Percentiles rank a stretch among this genome's conserved stretches.
Evolutionary conservation across 2,329 filamentous ascomycete species (phyloP).

Genomic region (Davidsoniella virescens): DNA sequence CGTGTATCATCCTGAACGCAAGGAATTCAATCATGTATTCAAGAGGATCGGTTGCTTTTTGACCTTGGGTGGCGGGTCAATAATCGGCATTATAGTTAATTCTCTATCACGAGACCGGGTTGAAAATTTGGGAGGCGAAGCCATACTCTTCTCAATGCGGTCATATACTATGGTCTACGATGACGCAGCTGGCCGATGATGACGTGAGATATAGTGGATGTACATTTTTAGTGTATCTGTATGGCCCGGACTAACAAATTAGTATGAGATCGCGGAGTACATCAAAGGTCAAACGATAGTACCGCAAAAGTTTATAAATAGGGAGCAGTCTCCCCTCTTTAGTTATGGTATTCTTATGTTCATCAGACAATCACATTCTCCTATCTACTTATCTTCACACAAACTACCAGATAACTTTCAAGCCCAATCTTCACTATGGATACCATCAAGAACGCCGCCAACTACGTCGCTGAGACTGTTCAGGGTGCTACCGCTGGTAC

Average conservation of each 20-base stretch:
- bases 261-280: too few species aligned
- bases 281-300: too few species aligned
- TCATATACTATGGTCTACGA: not conserved
- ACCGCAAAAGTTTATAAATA: constrained; percentile 1
- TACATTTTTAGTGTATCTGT: not conserved
- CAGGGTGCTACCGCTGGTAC: constrained; percentile 39
- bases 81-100: too few species aligned
- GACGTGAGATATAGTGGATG: not conserved
- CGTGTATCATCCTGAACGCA: too few species aligned
- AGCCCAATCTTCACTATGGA: constrained; percentile 28
- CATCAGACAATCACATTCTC: not conserved
- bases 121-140: too few species aligned
- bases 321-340: not conserved
- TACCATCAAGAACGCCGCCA: constrained; percentile 41
- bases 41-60: too few species aligned
- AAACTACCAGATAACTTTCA: constrained; percentile 14
- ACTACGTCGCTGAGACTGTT: constrained; percentile 53
- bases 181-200: not conserved
- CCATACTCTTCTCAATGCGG: not conserved
- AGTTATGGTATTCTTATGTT: not conserved
- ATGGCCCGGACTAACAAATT: too few species aligned
- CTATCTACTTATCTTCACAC: constrained; percentile 13
- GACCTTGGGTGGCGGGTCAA: too few species aligned
- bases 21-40: too few species aligned
- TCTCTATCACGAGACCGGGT: too few species aligned